A percentile compares a stretch with the other conserved stretches of the same genome.
These are phyloP conservation scores for Medicago arabica DNA, from an alignment of 306 rosid species.

Conservation along the genomic window DNA sequence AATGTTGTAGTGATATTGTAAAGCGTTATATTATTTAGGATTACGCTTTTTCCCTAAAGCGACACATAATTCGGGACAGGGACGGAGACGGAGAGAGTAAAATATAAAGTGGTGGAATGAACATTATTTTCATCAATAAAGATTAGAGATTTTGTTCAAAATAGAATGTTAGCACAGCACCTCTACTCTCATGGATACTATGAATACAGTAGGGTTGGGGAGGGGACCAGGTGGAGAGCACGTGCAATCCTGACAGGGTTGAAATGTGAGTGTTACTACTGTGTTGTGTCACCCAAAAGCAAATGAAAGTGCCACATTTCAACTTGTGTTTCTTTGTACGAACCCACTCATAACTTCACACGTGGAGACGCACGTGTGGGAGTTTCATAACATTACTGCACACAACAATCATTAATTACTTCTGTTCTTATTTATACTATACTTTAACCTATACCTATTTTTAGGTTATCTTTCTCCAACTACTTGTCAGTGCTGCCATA, in stretches of 20 bases:
- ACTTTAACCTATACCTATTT: conserved; percentile 7
- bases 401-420: background rate
- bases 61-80: too few relatives aligned
- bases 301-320: conserved; percentile 18
- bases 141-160: too few relatives aligned
- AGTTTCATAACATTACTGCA: conserved; percentile 24
- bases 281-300: conserved; percentile 9
- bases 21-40: too few relatives aligned
- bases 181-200: too few relatives aligned
- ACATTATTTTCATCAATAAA: too few relatives aligned
- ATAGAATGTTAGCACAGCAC: too few relatives aligned
- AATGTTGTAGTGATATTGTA: too few relatives aligned
- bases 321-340: conserved; percentile 37
- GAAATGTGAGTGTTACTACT: conserved; percentile 46
- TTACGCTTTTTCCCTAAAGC: too few relatives aligned
- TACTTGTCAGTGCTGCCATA: conserved; percentile 50
- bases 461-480: conserved; percentile 52
- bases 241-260: conserved; percentile 71
- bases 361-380: conserved; percentile 54
- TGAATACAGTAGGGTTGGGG: background rate
- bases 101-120: too few relatives aligned
- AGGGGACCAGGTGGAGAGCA: conserved; percentile 38
- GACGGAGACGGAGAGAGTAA: too few relatives aligned
- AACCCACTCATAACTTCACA: conserved; percentile 41
- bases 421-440: background rate